Evolutionary conservation across 2,329 filamentous ascomycete genomes (phyloP), one percentile per base, ranked within the genome.

Genomic region (Madurella mycetomatis): DNA sequence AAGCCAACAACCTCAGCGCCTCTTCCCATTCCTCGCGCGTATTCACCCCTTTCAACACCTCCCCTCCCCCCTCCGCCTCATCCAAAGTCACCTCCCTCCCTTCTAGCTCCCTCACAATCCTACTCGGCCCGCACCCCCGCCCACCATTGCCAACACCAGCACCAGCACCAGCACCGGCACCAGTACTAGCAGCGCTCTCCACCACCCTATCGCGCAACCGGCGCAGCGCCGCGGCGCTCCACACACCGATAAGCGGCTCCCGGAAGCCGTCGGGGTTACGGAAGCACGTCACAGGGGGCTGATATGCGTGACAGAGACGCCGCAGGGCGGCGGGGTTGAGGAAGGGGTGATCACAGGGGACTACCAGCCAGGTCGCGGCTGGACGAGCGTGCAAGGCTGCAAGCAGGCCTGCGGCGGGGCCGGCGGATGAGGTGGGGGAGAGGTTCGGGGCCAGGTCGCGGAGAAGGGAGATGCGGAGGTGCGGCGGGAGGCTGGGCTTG

Each of bases 231-330:
- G 65, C 56, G 1, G 68, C 63, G 2, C 64, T 60, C 71, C 71
- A 73, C 4, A 73, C 63, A 1, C 59, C 66, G n/a, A 73, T 48
- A 8, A 72, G 57, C 3, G 71, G 71, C 61, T 73, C 68, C 46
- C 57, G 59, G 31, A 60, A 62, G 1, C 67, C 67, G 7, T 65
- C 55, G 0, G 30, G 48, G 32, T 70, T 69, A 2, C 59, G 54
- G 53, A 70, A 72, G 54, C 71, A 72, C 3, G 69, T 72, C 18
- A 73, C 60, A 0, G 65, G 62, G 9, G 41, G 51, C 42, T 60
- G 43, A 47, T 64, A 65, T 5, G 62, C 59, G 3, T 53, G n/a
- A 15, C 61, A 53, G 2, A 72, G 60, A 15, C 64, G 61, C n/a
- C 54, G 55, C 2, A 73, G 49, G 9, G 66, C 62, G 2, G 60